Conservation (phyloP, 768 basidiomycete genomes). For the Pisolithus albus region DNA sequence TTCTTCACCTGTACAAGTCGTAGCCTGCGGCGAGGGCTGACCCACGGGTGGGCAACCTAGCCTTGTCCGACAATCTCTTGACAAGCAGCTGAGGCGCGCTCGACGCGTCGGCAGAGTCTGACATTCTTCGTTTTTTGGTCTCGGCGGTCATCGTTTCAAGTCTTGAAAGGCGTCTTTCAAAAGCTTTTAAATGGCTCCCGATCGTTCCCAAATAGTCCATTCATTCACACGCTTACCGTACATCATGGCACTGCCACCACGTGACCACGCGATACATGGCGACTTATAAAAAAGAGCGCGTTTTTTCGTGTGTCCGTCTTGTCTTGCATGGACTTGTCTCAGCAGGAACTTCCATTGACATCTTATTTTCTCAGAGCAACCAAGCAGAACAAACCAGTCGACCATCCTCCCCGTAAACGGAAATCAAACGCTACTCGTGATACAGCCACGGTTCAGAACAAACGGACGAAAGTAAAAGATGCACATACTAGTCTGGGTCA, state of each 20-base stretch:
- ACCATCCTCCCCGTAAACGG: constrained; percentile 1
- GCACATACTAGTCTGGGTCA: neutral
- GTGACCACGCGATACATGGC: too few species aligned
- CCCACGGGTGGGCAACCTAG: constrained; percentile 80
- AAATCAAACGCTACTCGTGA: neutral
- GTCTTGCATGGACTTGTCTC: constrained; percentile 24
- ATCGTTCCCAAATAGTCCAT: too few species aligned
- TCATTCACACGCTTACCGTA: neutral
- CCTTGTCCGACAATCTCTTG: constrained; percentile 79
- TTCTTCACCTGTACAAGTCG: constrained; percentile 77
- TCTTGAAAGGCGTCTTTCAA: constrained; percentile 6
- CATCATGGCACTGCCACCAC: too few species aligned
- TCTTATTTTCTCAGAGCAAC: constrained; percentile 17
- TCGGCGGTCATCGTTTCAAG: constrained; percentile 16
- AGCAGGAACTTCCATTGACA: constrained; percentile 28
- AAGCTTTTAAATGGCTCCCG: neutral
- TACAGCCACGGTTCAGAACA: constrained; percentile 9
- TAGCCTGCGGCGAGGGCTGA: constrained; percentile 87
- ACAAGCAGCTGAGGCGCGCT: constrained; percentile 58
- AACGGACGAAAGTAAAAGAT: constrained; percentile 10
- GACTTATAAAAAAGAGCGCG: too few species aligned
- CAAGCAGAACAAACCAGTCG: constrained; percentile 7
- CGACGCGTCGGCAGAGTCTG: constrained; percentile 28
- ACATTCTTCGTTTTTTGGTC: constrained; percentile 58
- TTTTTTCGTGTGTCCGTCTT: too few species aligned